phyloP scores from a whole-genome alignment of 1,284 basidiomycete species.

The Lignosus rhinocerotis region DNA sequence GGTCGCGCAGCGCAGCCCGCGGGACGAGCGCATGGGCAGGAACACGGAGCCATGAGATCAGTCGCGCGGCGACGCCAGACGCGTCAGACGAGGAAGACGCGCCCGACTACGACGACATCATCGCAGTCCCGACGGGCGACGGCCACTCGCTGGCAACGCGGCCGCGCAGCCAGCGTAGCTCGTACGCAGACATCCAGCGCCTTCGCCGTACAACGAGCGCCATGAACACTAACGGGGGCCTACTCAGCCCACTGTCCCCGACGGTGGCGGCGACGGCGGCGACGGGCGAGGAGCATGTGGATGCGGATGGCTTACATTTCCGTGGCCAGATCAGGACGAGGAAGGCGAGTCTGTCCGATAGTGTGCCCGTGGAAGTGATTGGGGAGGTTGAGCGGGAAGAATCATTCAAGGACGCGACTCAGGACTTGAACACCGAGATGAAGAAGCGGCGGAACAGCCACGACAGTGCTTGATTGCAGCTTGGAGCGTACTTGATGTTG shows the following conservation, averaged over 20 bases:
- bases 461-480: neutral
- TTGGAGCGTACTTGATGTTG: no score
- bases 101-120: slow-evolving; percentile 80
- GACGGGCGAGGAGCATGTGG: slow-evolving; percentile 23
- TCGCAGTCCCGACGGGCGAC: slow-evolving; percentile 57
- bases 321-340: slow-evolving; percentile 48
- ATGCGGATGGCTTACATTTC: slow-evolving; percentile 44
- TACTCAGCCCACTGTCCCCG: slow-evolving; percentile 6
- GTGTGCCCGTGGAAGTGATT: slow-evolving; percentile 62
- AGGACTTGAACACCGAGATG: slow-evolving; percentile 66
- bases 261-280: slow-evolving; percentile 1
- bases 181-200: slow-evolving; percentile 78
- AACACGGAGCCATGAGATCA: slow-evolving; percentile 55
- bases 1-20: slow-evolving; percentile 71
- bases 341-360: slow-evolving; percentile 62
- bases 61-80: slow-evolving; percentile 66
- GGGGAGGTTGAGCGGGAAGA: slow-evolving; percentile 56
- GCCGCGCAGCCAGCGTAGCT: slow-evolving; percentile 67
- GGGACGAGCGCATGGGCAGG: slow-evolving; percentile 82
- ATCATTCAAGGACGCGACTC: slow-evolving; percentile 54
- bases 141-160: slow-evolving; percentile 38
- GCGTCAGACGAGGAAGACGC: slow-evolving; percentile 75
- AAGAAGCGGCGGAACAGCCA: slow-evolving; percentile 33
- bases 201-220: slow-evolving; percentile 43
- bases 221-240: slow-evolving; percentile 4